Conservation (phyloP, 139 green algal genomes). For the Volvox reticuliferus region DNA sequence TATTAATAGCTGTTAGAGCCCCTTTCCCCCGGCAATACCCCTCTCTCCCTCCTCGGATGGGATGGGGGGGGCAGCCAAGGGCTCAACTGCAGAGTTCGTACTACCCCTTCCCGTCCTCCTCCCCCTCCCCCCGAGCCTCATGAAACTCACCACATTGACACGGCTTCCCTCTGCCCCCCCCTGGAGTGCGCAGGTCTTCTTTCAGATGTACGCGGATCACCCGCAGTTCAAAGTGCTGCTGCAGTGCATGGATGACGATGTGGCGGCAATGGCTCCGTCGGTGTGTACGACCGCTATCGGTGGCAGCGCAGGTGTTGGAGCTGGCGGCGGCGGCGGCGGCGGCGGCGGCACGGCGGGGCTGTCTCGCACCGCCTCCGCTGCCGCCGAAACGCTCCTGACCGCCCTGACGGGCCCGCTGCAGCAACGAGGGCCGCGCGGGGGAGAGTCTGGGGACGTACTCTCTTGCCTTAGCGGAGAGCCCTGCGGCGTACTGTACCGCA, state of each 20-base stretch:
- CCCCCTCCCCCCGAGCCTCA: too few relatives aligned
- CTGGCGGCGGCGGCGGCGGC: neutral
- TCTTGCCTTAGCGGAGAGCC: neutral
- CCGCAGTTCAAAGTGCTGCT: slow-evolving; percentile 71
- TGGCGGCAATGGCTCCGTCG: slow-evolving; percentile 19
- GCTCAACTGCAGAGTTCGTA: too few relatives aligned
- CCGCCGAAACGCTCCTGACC: slow-evolving; percentile 15
- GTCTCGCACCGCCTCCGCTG: slow-evolving; percentile 35
- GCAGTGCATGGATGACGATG: slow-evolving; percentile 67
- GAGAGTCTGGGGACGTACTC: slow-evolving; percentile 13
- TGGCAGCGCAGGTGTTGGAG: neutral
- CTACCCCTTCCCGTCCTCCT: too few relatives aligned
- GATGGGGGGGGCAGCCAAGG: too few relatives aligned
- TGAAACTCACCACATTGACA: too few relatives aligned
- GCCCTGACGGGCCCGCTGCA: slow-evolving; percentile 22
- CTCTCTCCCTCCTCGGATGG: too few relatives aligned
- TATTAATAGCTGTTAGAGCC: too few relatives aligned
- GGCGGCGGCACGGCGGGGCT: neutral
- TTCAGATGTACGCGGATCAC: slow-evolving; percentile 74
- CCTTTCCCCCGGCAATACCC: too few relatives aligned
- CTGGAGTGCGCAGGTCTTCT: slow-evolving; percentile 16
- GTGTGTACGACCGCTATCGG: neutral
- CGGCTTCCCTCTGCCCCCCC: neutral
- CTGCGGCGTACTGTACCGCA: slow-evolving; percentile 28
- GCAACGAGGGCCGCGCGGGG: neutral